Conservation (phyloP, 1,284 basidiomycete species). For the Moesziomyces sp. region DNA sequence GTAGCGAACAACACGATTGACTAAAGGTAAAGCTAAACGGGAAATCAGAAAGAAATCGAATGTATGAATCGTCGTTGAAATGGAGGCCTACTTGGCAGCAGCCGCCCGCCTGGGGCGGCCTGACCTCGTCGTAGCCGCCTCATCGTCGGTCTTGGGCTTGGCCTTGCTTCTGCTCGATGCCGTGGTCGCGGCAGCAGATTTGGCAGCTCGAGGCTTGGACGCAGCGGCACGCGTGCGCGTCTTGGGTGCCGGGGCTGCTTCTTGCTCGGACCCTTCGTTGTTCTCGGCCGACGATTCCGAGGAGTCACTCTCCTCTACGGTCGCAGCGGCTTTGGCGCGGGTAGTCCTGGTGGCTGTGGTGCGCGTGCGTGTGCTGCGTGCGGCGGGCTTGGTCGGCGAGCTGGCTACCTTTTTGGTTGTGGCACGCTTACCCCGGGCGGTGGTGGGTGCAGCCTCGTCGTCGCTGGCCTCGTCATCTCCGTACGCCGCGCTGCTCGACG, state of each 20-base stretch:
- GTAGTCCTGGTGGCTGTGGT: slow-evolving; percentile 4
- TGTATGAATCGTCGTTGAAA: not conserved
- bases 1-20: too few species aligned
- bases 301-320: not conserved
- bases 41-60: not conserved
- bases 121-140: slow-evolving; percentile 19
- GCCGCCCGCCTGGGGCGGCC: slow-evolving; percentile 17
- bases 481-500: slow-evolving; percentile 28
- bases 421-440: slow-evolving; percentile 1
- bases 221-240: slow-evolving; percentile 14
- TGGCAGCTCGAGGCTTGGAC: slow-evolving; percentile 1
- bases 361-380: slow-evolving; percentile 2
- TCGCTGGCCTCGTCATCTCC: slow-evolving; percentile 44
- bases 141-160: slow-evolving; percentile 6
- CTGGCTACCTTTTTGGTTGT: not conserved
- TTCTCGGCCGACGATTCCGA: slow-evolving; percentile 2
- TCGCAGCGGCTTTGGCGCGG: not conserved
- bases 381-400: slow-evolving; percentile 1
- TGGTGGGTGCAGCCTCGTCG: slow-evolving; percentile 5
- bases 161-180: slow-evolving; percentile 5
- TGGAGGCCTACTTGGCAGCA: slow-evolving; percentile 14
- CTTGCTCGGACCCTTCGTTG: slow-evolving; percentile 3
- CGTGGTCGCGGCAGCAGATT: slow-evolving; percentile 9
- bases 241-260: slow-evolving; percentile 5
- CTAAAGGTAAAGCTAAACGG: too few species aligned